Base-by-base conservation (phyloP, 1,284 basidiomycete species). In the Sanghuangporus baumii region DNA sequence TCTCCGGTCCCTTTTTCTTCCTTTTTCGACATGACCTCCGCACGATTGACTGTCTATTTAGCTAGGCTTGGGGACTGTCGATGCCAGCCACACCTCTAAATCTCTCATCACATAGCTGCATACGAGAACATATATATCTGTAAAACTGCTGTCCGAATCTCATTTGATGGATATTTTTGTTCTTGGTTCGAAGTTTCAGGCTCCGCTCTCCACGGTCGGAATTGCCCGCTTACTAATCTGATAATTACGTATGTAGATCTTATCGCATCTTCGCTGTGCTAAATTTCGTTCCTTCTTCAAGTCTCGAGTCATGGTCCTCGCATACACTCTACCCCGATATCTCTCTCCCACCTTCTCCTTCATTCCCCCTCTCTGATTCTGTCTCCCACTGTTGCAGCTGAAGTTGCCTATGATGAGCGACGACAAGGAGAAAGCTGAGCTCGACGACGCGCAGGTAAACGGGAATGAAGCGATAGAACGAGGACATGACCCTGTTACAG, bases 401-500 rank as follows among this genome's bases (percentile, higher is more conserved):
- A 20, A 11, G 11, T 18, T 26, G 6, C 18, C 36, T 48, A 47
- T 20, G 11, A 59, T 48, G 57, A 36, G 14, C 14, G 26, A n/a
- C 12, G 59, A 54, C 37, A 16, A 52, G 2, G 61, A 62, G 46
- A 57, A 62, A 31, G 8, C 16, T n/a, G 20, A 12, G n/a, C 40
- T 43, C 41, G n/a, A 51, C 6, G 14, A 23, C 31, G 23, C 7
- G n/a, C 34, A 23, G 3, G 47, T 50, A 9, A 18, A 58, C 23
- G 43, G 58, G 36, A 26, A 36, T 18, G 38, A 48, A 36, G 60
- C 40, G 2, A 31, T 46, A 11, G 60, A 61, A 26, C 50, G 20
- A 6, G 54, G 43, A 7, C 55, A 62, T 56, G 61, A 62, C 31
- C 55, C 55, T 9, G 34, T 52, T 7, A 9, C 55, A 23, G 47